A percentile compares a stretch with the other conserved stretches of the same genome.
These are phyloP conservation scores for Solanum lycopersicoides DNA, from an alignment of 257 asterid genomes.

Conservation along the genomic window DNA sequence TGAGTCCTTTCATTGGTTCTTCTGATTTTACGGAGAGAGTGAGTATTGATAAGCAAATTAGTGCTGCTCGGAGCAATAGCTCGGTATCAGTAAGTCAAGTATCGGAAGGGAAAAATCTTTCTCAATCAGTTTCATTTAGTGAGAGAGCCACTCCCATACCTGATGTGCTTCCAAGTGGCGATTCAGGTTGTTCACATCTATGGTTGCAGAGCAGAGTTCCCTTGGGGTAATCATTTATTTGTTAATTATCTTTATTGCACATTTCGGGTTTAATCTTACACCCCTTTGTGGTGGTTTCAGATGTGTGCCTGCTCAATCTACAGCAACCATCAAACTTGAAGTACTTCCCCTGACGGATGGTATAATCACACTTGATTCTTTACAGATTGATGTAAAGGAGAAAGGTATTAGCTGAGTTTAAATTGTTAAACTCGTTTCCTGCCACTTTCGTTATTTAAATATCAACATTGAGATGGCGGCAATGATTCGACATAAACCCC, in stretches of 20 bases:
- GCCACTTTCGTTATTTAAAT: neutral
- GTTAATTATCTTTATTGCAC: neutral
- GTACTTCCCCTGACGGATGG: conserved; percentile 97
- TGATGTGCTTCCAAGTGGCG: conserved; percentile 60
- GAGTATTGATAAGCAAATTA: conserved; percentile 26
- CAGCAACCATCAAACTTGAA: conserved; percentile 91
- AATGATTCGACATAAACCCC: neutral
- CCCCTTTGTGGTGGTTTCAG: conserved; percentile 19
- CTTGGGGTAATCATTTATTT: conserved; percentile 52
- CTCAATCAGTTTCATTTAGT: conserved; percentile 21
- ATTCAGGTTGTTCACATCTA: conserved; percentile 84
- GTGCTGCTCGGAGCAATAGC: conserved; percentile 19
- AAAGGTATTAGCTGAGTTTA: conserved; percentile 41
- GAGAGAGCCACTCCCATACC: conserved; percentile 27
- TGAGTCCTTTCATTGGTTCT: conserved; percentile 35
- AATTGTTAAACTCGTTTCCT: neutral
- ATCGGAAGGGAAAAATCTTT: conserved; percentile 25
- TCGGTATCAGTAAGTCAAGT: conserved; percentile 22
- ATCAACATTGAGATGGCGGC: neutral
- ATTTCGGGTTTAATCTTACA: neutral
- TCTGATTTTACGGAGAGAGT: conserved; percentile 30
- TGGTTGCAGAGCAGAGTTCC: conserved; percentile 99
- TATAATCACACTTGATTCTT: conserved; percentile 92
- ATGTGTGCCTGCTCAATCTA: conserved; percentile 82
- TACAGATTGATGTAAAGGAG: conserved; percentile 73